Percentiles rank a stretch among this genome's conserved stretches.
phyloP scores from a whole-genome alignment of 441 rosid genomes.

The Monsonia emarginata region DNA sequence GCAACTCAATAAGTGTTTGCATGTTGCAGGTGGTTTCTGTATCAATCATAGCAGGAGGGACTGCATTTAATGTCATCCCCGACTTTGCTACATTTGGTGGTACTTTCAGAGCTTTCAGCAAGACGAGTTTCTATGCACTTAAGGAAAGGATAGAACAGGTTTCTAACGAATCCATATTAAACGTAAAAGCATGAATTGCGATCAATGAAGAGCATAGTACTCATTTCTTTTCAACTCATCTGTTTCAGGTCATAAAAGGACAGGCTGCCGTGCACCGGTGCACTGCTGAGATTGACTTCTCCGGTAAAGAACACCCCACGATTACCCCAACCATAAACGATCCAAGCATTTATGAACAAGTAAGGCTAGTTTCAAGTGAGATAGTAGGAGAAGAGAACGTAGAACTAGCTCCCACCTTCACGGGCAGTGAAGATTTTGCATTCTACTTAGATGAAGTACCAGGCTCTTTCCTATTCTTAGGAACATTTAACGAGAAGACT shows the following conservation, averaged over 20 bases:
- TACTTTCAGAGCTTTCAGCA: constrained; percentile 53
- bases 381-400: constrained; percentile 38
- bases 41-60: constrained; percentile 37
- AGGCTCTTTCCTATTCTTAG: constrained; percentile 34
- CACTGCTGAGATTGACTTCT: constrained; percentile 17
- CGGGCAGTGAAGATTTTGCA: constrained; percentile 59
- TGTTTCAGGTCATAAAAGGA: constrained; percentile 31
- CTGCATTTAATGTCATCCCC: constrained; percentile 44
- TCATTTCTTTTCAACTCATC: not conserved
- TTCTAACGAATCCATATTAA: not conserved
- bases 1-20: not conserved
- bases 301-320: constrained; percentile 9
- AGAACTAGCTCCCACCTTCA: constrained; percentile 27
- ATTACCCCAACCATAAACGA: constrained; percentile 44
- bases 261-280: constrained; percentile 25
- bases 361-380: constrained; percentile 19
- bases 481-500: constrained; percentile 29
- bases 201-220: not conserved
- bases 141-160: constrained; percentile 49
- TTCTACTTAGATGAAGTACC: constrained; percentile 37
- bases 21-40: constrained; percentile 39
- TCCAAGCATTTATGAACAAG: constrained; percentile 25
- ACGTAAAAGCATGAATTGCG: not conserved
- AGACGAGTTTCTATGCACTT: constrained; percentile 35
- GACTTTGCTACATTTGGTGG: constrained; percentile 40